Evolutionary conservation across 2,329 filamentous ascomycete genomes (phyloP).

Genomic region (Claviceps sp.): DNA sequence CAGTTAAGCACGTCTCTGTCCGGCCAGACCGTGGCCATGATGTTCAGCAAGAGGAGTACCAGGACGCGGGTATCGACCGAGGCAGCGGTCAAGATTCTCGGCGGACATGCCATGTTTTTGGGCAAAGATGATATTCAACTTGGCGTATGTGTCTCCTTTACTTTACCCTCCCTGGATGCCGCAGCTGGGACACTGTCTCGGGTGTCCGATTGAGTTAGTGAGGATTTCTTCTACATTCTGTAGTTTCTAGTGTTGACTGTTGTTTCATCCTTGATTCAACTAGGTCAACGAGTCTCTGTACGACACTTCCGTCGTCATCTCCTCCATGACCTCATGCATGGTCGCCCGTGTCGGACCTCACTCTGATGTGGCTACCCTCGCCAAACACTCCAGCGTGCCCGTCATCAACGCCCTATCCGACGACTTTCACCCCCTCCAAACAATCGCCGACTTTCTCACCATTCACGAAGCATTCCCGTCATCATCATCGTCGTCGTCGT

Average conservation of each 20-base stretch:
- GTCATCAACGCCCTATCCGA: constrained; percentile 84
- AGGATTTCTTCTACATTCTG: neutral
- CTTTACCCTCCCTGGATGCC: neutral
- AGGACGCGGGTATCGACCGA: constrained; percentile 90
- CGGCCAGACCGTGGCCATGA: constrained; percentile 79
- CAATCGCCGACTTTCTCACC: constrained; percentile 86
- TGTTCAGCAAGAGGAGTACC: constrained; percentile 93
- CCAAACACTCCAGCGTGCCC: constrained; percentile 60
- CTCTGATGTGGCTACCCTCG: constrained; percentile 57
- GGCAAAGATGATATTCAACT: constrained; percentile 94
- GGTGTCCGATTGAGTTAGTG: neutral
- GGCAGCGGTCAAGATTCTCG: constrained; percentile 74
- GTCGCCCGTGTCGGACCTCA: constrained; percentile 68
- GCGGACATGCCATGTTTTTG: constrained; percentile 91
- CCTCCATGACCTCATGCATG: constrained; percentile 80
- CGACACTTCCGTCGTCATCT: constrained; percentile 84
- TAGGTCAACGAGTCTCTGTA: constrained; percentile 88
- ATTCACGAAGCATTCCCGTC: constrained; percentile 64
- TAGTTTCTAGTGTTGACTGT: neutral
- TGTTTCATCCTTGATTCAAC: neutral
- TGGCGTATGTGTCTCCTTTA: constrained; percentile 42
- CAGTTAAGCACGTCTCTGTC: constrained; percentile 48
- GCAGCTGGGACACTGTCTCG: neutral
- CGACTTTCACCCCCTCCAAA: constrained; percentile 87
- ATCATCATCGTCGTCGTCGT: constrained; percentile 23